Conservation (phyloP, 306 rosid species). For the Glycine soja region DNA sequence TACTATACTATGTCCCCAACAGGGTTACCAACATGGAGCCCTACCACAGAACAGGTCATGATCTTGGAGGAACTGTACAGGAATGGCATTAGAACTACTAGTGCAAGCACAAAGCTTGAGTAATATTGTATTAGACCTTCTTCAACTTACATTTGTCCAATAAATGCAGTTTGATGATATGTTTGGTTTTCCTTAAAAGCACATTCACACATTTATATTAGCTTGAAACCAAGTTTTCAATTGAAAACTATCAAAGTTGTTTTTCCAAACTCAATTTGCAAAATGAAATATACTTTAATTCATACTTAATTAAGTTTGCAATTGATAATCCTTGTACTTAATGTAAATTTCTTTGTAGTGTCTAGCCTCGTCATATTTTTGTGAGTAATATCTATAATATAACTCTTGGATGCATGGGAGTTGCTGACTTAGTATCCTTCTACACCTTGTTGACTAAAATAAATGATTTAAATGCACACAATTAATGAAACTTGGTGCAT, state of each 20-base stretch:
- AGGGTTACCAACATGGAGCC: slow-evolving; percentile 56
- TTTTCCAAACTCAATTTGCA: neutral
- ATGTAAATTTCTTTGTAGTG: neutral
- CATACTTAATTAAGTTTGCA: neutral
- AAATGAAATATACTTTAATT: no score
- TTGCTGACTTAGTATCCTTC: slow-evolving; percentile 6
- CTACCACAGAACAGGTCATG: slow-evolving; percentile 65
- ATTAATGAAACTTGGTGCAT: slow-evolving; percentile 12
- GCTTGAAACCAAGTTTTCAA: neutral
- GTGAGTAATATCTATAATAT: neutral
- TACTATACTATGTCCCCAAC: slow-evolving; percentile 57
- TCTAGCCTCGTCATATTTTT: neutral
- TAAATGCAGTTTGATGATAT: no score
- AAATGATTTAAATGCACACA: slow-evolving; percentile 16
- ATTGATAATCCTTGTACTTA: no score
- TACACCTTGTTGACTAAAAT: neutral
- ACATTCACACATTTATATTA: neutral
- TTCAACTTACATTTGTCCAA: no score
- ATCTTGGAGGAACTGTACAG: slow-evolving; percentile 81
- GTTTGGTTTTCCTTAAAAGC: neutral
- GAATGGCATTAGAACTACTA: slow-evolving; percentile 79
- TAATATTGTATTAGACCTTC: neutral
- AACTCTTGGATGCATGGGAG: slow-evolving; percentile 29
- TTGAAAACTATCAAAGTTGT: neutral
- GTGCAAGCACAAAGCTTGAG: slow-evolving; percentile 46